Evolutionary conservation across 345 rosid genomes (phyloP).

Genomic region (Hypericum androsaemum): DNA sequence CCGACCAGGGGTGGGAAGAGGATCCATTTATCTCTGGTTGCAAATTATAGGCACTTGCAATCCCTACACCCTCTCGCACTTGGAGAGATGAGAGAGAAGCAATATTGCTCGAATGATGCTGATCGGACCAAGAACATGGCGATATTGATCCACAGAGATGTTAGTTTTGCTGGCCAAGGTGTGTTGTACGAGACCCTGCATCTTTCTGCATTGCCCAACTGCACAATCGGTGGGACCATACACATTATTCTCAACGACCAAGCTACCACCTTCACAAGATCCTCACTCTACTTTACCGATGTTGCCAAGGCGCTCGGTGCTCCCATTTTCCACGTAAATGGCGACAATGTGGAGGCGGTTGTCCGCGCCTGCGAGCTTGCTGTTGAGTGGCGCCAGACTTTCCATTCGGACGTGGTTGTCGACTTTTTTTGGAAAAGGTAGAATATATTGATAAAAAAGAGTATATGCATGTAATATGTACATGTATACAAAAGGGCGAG

Average conservation of each 20-base stretch:
- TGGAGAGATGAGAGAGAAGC: conserved; percentile 77
- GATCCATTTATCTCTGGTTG: conserved; percentile 76
- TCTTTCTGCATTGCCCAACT: conserved; percentile 80
- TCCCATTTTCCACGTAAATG: conserved; percentile 74
- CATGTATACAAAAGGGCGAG: too few species aligned
- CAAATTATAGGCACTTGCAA: conserved; percentile 83
- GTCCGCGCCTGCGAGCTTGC: conserved; percentile 63
- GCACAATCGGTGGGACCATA: conserved; percentile 67
- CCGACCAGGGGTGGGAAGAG: conserved; percentile 83
- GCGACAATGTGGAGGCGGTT: conserved; percentile 71
- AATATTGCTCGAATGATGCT: conserved; percentile 55
- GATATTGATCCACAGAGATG: conserved; percentile 76
- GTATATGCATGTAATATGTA: too few species aligned
- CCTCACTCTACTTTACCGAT: conserved; percentile 81
- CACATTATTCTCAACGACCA: conserved; percentile 81
- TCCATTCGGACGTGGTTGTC: conserved; percentile 76
- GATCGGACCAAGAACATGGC: conserved; percentile 65
- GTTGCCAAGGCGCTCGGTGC: conserved; percentile 78
- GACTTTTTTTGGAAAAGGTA: too few species aligned
- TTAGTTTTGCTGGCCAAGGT: conserved; percentile 86
- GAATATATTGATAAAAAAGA: too few species aligned
- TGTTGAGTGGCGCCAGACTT: too few species aligned
- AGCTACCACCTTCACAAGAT: conserved; percentile 82
- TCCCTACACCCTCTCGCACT: conserved; percentile 76
- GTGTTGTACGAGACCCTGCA: conserved; percentile 78